phyloP scores from a whole-genome alignment of 805 yeast genomes.

The Komagataella pseudopastoris region DNA sequence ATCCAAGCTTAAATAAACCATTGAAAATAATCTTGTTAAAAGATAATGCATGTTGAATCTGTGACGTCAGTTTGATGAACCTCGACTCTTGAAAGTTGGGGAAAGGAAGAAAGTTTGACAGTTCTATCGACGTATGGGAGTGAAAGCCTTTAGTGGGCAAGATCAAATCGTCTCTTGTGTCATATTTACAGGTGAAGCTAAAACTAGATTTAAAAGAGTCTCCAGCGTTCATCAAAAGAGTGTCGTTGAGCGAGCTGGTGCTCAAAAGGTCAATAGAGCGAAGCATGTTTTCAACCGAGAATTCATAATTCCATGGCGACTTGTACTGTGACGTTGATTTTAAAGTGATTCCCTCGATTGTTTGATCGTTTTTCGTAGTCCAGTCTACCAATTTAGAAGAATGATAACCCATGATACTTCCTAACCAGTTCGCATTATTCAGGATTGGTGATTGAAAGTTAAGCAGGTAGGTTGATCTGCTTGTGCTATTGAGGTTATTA shows the following conservation, averaged over 20 bases:
- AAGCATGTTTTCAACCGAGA: conserved; percentile 27
- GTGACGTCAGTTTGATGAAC: conserved; percentile 28
- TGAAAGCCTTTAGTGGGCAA: conserved; percentile 29
- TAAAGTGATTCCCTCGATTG: conserved; percentile 26
- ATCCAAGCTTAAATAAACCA: conserved; percentile 13
- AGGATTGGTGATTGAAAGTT: conserved; percentile 32
- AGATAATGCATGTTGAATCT: conserved; percentile 20
- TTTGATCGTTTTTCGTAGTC: conserved; percentile 29
- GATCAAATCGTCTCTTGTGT: conserved; percentile 27
- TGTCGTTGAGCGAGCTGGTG: conserved; percentile 13
- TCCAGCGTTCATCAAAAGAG: conserved; percentile 26
- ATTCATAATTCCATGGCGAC: conserved; percentile 31
- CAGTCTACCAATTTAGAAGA: conserved; percentile 34
- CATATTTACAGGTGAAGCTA: conserved; percentile 24
- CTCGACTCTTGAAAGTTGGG: conserved; percentile 13
- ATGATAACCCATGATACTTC: conserved; percentile 24
- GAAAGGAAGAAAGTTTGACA: conserved; percentile 16
- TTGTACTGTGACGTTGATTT: conserved; percentile 23
- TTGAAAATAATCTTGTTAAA: conserved; percentile 9
- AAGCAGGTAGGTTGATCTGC: conserved; percentile 33
- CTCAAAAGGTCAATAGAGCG: conserved; percentile 21
- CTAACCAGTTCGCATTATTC: conserved; percentile 24
- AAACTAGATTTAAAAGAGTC: conserved; percentile 30
- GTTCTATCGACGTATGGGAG: conserved; percentile 22
- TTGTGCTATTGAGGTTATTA: conserved; percentile 35